These are phyloP conservation scores for Globisporangium acanthophoron DNA, from an alignment of 352 stramenopile species.

Conservation along the genomic window DNA sequence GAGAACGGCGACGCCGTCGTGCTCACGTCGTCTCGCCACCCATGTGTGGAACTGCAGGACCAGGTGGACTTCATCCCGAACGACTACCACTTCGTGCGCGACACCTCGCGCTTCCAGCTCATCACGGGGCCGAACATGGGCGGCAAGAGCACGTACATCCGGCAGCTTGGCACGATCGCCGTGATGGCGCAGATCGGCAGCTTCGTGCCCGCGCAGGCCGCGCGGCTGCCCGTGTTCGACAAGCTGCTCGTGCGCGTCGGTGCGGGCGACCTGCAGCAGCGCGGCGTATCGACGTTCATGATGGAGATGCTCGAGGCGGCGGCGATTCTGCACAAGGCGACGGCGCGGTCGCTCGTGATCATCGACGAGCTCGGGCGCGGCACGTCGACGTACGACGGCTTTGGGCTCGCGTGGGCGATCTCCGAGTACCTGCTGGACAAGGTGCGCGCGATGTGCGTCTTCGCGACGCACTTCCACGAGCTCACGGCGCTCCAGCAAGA, in stretches of 20 bases:
- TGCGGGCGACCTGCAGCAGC: constrained; percentile 95
- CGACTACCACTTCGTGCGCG: constrained; percentile 89
- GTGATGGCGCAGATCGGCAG: constrained; percentile 96
- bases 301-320: constrained; percentile 99
- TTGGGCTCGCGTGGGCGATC: constrained; percentile 96
- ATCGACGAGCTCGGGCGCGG: constrained; percentile 99
- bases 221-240: constrained; percentile 93
- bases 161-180: constrained; percentile 92
- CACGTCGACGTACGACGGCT: constrained; percentile 98
- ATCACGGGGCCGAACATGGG: constrained; percentile 99
- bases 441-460: constrained; percentile 84
- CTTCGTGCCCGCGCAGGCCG: constrained; percentile 93
- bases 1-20: constrained; percentile 57
- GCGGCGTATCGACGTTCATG: constrained; percentile 99
- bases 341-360: constrained; percentile 94
- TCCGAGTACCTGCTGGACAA: constrained; percentile 95
- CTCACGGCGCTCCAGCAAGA: constrained; percentile 91
- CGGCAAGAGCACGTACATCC: constrained; percentile 99
- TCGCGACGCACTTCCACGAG: constrained; percentile 99
- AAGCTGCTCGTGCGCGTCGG: constrained; percentile 95
- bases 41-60: constrained; percentile 98
- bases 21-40: constrained; percentile 90
- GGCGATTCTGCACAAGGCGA: constrained; percentile 94
- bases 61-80: constrained; percentile 97
- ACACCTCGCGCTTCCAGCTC: constrained; percentile 89